A percentile compares a stretch with the other conserved stretches of the same genome.
These are phyloP conservation scores for Arthrobotrys conoides DNA, from an alignment of 2,329 filamentous ascomycete species.

Conservation along the genomic window DNA sequence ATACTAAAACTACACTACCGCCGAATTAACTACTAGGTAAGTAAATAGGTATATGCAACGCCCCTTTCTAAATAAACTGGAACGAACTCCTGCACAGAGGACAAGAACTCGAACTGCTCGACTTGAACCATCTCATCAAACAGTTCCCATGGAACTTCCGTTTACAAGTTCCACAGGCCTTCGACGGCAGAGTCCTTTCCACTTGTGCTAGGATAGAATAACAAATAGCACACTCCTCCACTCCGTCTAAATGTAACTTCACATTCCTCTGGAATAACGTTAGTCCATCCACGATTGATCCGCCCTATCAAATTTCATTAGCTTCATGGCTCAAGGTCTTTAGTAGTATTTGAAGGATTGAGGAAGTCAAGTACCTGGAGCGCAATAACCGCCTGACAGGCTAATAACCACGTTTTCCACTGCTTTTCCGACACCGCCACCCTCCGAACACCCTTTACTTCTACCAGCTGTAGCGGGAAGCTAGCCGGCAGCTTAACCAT, in stretches of 20 bases:
- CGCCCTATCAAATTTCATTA: constrained; percentile 72
- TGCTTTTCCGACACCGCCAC: constrained; percentile 91
- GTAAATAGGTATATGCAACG: not conserved
- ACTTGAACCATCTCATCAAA: constrained; percentile 97
- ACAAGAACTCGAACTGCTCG: constrained; percentile 89
- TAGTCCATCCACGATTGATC: constrained; percentile 87
- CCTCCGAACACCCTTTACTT: constrained; percentile 82
- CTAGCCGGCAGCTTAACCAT: constrained; percentile 83
- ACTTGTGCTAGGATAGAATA: constrained; percentile 87
- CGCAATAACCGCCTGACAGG: constrained; percentile 90
- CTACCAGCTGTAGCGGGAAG: constrained; percentile 85
- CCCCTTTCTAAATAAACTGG: constrained; percentile 58
- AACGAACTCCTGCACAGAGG: constrained; percentile 94
- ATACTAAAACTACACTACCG: too few species aligned
- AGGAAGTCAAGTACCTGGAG: constrained; percentile 74
- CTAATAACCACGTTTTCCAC: constrained; percentile 91
- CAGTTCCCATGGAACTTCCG: constrained; percentile 92
- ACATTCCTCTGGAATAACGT: constrained; percentile 89
- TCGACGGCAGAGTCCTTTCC: constrained; percentile 91
- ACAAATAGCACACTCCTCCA: constrained; percentile 96
- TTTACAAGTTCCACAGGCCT: constrained; percentile 91
- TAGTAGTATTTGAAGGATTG: constrained; percentile 19
- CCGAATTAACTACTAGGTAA: too few species aligned
- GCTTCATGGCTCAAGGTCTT: not conserved
- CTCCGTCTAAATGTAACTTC: constrained; percentile 87